Evolutionary conservation across 2,329 filamentous ascomycete genomes (phyloP), one percentile per base, ranked within the genome.

Genomic region (Emergomyces pasteurianus): DNA sequence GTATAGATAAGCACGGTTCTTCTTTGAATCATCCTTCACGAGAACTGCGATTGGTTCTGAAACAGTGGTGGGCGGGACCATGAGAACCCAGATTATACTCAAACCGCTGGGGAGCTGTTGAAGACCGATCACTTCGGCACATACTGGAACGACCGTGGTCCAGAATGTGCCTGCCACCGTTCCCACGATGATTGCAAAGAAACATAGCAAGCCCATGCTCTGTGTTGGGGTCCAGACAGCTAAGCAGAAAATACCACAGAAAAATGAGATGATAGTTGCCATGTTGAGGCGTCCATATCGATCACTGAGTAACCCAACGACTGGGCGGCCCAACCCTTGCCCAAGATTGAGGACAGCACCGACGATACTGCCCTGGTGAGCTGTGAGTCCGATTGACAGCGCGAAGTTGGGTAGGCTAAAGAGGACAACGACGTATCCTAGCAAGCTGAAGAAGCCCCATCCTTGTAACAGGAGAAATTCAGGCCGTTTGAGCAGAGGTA

Each of bases 351-450:
- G 73, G 10, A 87, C 66, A 0, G 85, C 85, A 3, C 80, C 80
- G n/a, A 86, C 77, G 46, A 84, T 75, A 16, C 81, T 80, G 0
- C 82, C 85, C 68, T 88, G 84, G n/a, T 80, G 74, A 1, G 82
- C 73, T 0, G 77, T 77, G 3, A 88, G 77, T 0, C 85, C 85
- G 42, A 87, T 79, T 0, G 79, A 79, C 7, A 79, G 74, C 0
- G 83, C 83, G 67, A 86, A 88, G 62, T 81, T 84, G 1, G 86
- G 81, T 9, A 88, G 71, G 2, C 80, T 84, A 72, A 86, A 88
- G 1, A 87, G 75, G 1, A 88, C 71, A 0, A 85, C 81, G 23
- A 86, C 81, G 64, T 88, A 88, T 6, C 83, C 86, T 6, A 88
- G 73, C 78, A 86, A 83, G 58, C 79, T 83, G 63, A 86, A 77